Percentiles rank a stretch among this genome's conserved stretches.
These are phyloP conservation scores for Polygonum maritimum DNA, from an alignment of 148 eudicot genomes.

Conservation along the genomic window DNA sequence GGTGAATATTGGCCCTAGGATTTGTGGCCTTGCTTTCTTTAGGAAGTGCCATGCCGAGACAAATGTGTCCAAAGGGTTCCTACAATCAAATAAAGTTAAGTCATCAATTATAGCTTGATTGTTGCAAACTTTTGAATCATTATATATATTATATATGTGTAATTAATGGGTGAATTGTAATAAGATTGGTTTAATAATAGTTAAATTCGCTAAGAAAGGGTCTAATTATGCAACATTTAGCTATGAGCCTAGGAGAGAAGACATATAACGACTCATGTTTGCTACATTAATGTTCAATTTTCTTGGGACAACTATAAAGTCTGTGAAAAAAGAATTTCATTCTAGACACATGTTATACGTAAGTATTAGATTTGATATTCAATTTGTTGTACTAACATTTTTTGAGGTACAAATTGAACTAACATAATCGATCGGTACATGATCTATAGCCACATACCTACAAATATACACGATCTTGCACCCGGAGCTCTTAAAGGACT, in stretches of 20 bases:
- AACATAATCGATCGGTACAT: not conserved
- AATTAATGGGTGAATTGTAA: too few species aligned
- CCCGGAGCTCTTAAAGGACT: not conserved
- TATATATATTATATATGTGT: too few species aligned
- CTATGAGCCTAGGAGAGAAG: too few species aligned
- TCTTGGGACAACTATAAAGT: not conserved
- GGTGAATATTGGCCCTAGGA: not conserved
- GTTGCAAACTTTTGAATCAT: too few species aligned
- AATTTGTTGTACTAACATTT: not conserved
- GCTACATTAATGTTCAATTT: not conserved
- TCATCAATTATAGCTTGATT: too few species aligned
- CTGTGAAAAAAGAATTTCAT: not conserved
- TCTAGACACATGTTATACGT: not conserved
- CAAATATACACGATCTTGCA: slow-evolving; percentile 5
- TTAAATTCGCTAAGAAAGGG: too few species aligned
- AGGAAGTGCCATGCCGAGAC: not conserved
- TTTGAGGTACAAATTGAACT: not conserved
- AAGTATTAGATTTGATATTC: not conserved
- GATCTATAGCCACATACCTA: not conserved
- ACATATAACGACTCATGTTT: too few species aligned
- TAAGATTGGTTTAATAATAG: too few species aligned
- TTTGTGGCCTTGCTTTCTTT: not conserved
- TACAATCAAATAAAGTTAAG: not conserved
- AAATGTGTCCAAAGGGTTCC: slow-evolving; percentile 2
- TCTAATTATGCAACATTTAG: too few species aligned